phyloP scores from a whole-genome alignment of 345 rosid genomes.

The Eucalyptus coolabah region DNA sequence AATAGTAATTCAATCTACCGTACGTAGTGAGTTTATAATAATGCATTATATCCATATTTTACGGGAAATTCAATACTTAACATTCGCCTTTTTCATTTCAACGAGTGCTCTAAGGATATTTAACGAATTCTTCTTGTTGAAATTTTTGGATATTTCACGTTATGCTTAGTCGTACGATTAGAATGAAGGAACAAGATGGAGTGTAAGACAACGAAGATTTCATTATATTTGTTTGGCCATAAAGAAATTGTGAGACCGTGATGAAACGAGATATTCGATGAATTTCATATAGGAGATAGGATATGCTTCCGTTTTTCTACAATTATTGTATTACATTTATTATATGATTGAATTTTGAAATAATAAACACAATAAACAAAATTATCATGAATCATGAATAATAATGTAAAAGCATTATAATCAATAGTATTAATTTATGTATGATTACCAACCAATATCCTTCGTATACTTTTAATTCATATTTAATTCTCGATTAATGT shows the following conservation, averaged over 20 bases:
- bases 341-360: neutral
- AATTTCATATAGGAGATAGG: neutral
- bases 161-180: neutral
- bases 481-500: neutral
- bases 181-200: neutral
- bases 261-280: neutral
- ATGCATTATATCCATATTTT: neutral
- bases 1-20: neutral
- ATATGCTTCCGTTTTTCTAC: neutral
- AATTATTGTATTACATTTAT: neutral
- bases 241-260: neutral
- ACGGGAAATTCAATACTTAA: neutral
- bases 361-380: neutral
- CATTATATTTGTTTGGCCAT: neutral
- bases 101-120: neutral
- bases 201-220: neutral
- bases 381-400: neutral
- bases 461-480: neutral
- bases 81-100: neutral
- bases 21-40: neutral
- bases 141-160: neutral
- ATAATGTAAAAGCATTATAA: neutral
- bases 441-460: neutral
- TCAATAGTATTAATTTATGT: neutral
- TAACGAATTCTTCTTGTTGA: neutral